phyloP scores from a whole-genome alignment of 441 rosid species.

The Gossypium gossypioides region DNA sequence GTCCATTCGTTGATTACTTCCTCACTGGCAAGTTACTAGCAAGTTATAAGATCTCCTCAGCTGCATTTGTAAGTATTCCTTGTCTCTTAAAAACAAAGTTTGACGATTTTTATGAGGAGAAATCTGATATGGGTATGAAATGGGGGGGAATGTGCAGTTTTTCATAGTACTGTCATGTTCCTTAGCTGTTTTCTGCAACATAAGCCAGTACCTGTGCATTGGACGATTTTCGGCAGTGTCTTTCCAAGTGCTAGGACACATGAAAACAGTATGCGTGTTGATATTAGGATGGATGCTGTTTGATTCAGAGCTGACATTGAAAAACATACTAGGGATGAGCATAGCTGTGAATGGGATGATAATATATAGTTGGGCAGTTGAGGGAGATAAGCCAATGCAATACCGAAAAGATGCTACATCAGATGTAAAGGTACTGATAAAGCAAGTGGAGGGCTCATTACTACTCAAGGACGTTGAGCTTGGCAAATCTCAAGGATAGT shows the following conservation, averaged over 20 bases:
- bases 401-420: conserved; percentile 21
- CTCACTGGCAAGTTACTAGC: conserved; percentile 54
- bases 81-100: neutral
- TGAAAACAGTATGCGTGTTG: conserved; percentile 15
- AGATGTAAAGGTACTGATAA: conserved; percentile 1
- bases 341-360: conserved; percentile 55
- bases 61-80: conserved; percentile 53
- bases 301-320: conserved; percentile 47
- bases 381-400: conserved; percentile 34
- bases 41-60: conserved; percentile 56
- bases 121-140: neutral
- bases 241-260: conserved; percentile 15
- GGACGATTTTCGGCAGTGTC: conserved; percentile 15
- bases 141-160: conserved; percentile 27
- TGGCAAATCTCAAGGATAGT: conserved; percentile 11
- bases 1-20: conserved; percentile 73
- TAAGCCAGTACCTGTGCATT: conserved; percentile 23
- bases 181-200: conserved; percentile 68
- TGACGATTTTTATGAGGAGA: neutral
- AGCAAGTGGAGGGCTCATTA: neutral
- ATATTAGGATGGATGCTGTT: conserved; percentile 24
- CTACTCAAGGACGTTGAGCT: conserved; percentile 8
- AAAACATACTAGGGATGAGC: conserved; percentile 58
- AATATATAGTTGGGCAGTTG: conserved; percentile 63
- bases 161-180: conserved; percentile 53